phyloP scores from a whole-genome alignment of 2,329 filamentous ascomycete species.

The Mollisiaceae sp. region DNA sequence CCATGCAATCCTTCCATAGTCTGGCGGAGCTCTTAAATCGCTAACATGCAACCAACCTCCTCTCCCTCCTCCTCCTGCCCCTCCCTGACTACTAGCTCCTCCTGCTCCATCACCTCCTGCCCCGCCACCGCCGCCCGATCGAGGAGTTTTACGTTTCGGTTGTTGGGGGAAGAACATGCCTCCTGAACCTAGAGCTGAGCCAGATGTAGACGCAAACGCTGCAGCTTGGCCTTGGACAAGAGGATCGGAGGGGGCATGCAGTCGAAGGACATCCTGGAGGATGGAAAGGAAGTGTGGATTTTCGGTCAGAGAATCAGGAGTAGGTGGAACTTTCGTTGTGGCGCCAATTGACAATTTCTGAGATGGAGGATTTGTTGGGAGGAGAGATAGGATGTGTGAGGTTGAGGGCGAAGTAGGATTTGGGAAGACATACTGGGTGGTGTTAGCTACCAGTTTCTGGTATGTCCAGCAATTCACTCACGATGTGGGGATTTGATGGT shows the following conservation, averaged over 20 bases:
- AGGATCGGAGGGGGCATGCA: constrained; percentile 62
- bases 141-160: constrained; percentile 34
- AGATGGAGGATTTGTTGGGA: constrained; percentile 61
- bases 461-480: constrained; percentile 20
- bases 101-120: constrained; percentile 55
- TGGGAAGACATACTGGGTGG: constrained; percentile 61
- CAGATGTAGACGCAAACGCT: constrained; percentile 64
- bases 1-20: constrained; percentile 71
- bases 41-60: constrained; percentile 70
- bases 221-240: constrained; percentile 60
- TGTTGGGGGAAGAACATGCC: constrained; percentile 53
- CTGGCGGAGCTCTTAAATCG: constrained; percentile 66
- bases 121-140: constrained; percentile 46
- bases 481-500: constrained; percentile 41
- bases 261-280: constrained; percentile 60
- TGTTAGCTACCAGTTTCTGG: constrained; percentile 10
- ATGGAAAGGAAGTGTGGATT: constrained; percentile 65
- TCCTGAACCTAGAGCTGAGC: constrained; percentile 56
- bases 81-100: constrained; percentile 64
- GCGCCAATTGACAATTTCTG: constrained; percentile 62
- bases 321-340: constrained; percentile 63
- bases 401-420: constrained; percentile 50
- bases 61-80: constrained; percentile 61
- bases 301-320: constrained; percentile 62
- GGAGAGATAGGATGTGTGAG: constrained; percentile 62